Evolutionary conservation across 1,284 basidiomycete species (phyloP), one percentile per base, ranked within the genome.

Genomic region (Ganoderma lucidum): DNA sequence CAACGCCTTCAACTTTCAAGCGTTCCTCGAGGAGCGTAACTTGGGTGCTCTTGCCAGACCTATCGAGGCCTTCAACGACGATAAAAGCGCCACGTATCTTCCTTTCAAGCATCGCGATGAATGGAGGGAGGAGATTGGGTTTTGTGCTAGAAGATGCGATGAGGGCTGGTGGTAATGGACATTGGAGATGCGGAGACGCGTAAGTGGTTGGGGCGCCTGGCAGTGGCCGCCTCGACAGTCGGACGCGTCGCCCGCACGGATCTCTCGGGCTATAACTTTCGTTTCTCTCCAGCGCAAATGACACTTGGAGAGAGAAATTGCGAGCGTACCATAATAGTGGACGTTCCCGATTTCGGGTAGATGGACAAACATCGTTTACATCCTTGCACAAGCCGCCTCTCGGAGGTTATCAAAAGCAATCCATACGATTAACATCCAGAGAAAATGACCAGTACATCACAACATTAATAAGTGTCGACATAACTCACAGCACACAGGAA

Each of bases 1-100:
- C 76, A 17, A 83, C 75, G 4, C 83, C 81, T 2, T 77, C 76
- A 41, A 77, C 72, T 71, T 84, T 77, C 32, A 95, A 81, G 28
- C 83, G 84, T 1, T 86, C 78, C 39, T 88, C 82, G 44, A 98
- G 87, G 15, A 84, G 81, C 0, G 86, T 82, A 0, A 91, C 90
- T 78, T 98, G 96, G 0, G 96, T 98, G 60, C 92, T 94, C 80
- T 98, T 98, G 14, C 96, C 96, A 0, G 94, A 96, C 70, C 94
- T 86, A 79, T 98, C 96, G n/a, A 98, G 88, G 2, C 96, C 96
- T 80, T 98, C 96, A 66, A 98, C 86, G 44, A 96, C 96, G 77
- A 98, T 93, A 82, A 98, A 96, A 6, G 91, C 86, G 0, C 94
- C 96, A 19, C 94, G 87, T 72, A 77, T 78, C 1, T 93, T 95